A percentile compares a stretch with the other conserved stretches of the same genome.
Conservation (phyloP, 2,329 filamentous ascomycete genomes). For the Talaromyces sp. region DNA sequence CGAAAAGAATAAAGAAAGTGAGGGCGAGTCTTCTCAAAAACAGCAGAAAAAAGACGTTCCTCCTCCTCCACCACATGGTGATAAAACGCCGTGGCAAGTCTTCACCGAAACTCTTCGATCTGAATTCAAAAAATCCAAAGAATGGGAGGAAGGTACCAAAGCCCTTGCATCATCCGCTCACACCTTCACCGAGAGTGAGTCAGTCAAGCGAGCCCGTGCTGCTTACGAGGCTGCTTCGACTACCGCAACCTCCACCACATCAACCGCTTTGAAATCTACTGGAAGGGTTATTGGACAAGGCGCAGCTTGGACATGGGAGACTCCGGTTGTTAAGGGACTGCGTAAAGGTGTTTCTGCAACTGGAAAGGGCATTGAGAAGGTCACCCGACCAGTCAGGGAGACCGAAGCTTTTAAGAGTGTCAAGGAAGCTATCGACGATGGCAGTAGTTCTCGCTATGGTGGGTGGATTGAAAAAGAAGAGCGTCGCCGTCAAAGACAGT, state of each 20-base stretch:
- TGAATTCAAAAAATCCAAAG: slow-evolving; percentile 95
- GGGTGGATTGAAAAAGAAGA: slow-evolving; percentile 98
- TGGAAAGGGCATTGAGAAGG: slow-evolving; percentile 84
- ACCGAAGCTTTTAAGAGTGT: slow-evolving; percentile 93
- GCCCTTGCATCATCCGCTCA: slow-evolving; percentile 84
- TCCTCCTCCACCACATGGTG: slow-evolving; percentile 91
- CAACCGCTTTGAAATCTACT: slow-evolving; percentile 77
- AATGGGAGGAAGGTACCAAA: slow-evolving; percentile 99
- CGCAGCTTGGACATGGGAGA: slow-evolving; percentile 97
- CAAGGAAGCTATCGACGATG: slow-evolving; percentile 94
- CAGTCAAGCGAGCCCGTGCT: slow-evolving; percentile 77
- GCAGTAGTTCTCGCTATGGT: slow-evolving; percentile 91
- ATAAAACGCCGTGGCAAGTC: slow-evolving; percentile 98
- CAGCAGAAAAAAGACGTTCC: slow-evolving; percentile 65
- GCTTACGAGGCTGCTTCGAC: slow-evolving; percentile 85
- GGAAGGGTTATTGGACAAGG: slow-evolving; percentile 84
- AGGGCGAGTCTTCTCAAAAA: slow-evolving; percentile 46
- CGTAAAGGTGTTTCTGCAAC: slow-evolving; percentile 82
- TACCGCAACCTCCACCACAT: slow-evolving; percentile 73
- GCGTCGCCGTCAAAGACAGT: slow-evolving; percentile 72
- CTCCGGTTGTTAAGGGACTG: slow-evolving; percentile 84
- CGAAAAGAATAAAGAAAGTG: slow-evolving; percentile 34
- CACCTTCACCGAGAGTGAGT: slow-evolving; percentile 89
- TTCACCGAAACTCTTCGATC: slow-evolving; percentile 93
- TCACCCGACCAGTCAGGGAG: slow-evolving; percentile 88